A percentile compares a stretch with the other conserved stretches of the same genome.
Conservation (phyloP, 768 basidiomycete species). For the Leccinum subtestaceum region DNA sequence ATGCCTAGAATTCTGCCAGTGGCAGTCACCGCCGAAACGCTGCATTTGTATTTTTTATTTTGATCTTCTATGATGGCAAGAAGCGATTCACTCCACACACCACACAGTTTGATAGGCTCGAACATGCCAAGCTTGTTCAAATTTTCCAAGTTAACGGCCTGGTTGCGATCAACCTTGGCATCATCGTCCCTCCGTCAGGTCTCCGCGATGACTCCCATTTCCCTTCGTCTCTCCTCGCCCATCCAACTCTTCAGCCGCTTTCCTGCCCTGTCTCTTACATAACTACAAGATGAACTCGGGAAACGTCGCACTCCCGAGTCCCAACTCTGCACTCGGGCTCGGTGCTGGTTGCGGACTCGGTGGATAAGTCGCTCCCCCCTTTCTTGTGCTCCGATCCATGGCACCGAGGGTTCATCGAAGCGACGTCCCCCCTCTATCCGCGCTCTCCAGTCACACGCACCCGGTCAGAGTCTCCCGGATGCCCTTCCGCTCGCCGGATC, state of each 20-base stretch:
- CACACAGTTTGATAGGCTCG: conserved; percentile 16
- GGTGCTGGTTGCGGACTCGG: conserved; percentile 21
- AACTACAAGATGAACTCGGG: conserved; percentile 54
- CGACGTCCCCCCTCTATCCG: too few relatives aligned
- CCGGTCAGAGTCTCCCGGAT: conserved; percentile 64
- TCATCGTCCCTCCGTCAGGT: conserved; percentile 5
- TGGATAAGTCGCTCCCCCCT: too few relatives aligned
- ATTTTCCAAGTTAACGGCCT: conserved; percentile 42
- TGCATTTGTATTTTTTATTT: background rate
- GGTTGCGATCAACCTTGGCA: conserved; percentile 21
- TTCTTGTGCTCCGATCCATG: too few relatives aligned
- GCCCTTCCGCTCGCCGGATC: conserved; percentile 49
- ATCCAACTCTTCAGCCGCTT: conserved; percentile 80
- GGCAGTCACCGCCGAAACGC: background rate
- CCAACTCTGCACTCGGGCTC: conserved; percentile 18
- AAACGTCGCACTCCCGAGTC: conserved; percentile 22
- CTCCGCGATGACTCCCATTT: conserved; percentile 37
- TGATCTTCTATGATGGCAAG: too few relatives aligned
- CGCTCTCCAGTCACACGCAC: conserved; percentile 82
- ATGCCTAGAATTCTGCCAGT: background rate
- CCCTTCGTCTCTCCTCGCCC: conserved; percentile 42
- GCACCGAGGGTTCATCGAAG: too few relatives aligned
- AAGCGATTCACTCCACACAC: too few relatives aligned
- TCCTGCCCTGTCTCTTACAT: conserved; percentile 68
- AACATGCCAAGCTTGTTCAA: conserved; percentile 55